Base-by-base conservation (phyloP, 176 grass and related monocot species). In the Typha latifolia region DNA sequence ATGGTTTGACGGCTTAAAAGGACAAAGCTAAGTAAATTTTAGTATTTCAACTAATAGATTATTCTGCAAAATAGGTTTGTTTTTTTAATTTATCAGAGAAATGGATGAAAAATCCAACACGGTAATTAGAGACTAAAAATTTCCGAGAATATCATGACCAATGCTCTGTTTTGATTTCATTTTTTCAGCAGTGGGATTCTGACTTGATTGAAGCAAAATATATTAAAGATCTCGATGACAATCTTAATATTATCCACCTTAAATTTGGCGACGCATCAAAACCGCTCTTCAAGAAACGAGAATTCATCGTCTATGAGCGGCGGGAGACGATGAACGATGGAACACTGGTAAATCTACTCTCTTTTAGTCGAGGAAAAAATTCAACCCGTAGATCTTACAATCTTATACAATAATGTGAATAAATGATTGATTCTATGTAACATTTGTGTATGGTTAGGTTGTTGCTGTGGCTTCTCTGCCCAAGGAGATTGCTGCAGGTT, bases 311-410 rank as follows among this genome's bases (percentile, higher is more conserved):
- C 29, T 99, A 99, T 50, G 95, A 99, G 64, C 95, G 95, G 2
- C 89, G 95, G 13, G 89, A 99, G 76, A 86, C 86, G 21, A 87
- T 99, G 95, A 86, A 99, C 74, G 95, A 99, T 77, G 89, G 95
- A 49, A 99, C 89, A 32, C 79, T 99, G 49, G 82, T 84, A 79
- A 67, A 55, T 61, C 37, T 43, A 43, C 5, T 43, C 9, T 43
- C 7, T 43, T 10, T 43, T 43, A n/a, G n/a, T 8, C 5, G 0
- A 43, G 10, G 9, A 1, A 37, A 1, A 43, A 43, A 10, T 43
- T 10, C 5, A 9, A 43, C 9, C 37, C 10, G 9, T 43, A 43
- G 37, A 43, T 43, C 0, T 43, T 1, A 43, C 9, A 6, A 43
- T 43, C 8, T 43, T 43, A 43, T 43, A 9, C 5, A 43, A 43